These are phyloP conservation scores for Moesziomyces aphidis DNA, from an alignment of 1,284 basidiomycete genomes.

Conservation along the genomic window DNA sequence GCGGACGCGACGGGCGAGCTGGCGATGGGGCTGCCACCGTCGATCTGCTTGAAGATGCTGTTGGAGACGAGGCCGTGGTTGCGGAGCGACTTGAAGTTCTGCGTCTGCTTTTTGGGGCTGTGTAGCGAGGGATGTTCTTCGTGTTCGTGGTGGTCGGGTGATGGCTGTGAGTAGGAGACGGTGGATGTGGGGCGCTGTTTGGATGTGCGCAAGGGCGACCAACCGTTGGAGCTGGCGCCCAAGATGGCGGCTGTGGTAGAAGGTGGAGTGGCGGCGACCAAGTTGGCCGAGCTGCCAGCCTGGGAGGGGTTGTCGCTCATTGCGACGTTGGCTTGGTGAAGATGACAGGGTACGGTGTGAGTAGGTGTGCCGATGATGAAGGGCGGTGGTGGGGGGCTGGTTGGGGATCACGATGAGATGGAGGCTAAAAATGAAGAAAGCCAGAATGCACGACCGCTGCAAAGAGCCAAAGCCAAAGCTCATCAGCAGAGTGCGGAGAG, in stretches of 20 bases:
- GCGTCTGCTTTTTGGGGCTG: conserved; percentile 45
- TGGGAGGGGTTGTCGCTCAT: conserved; percentile 26
- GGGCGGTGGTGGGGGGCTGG: not conserved
- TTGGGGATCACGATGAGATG: not conserved
- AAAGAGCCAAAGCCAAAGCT: not conserved
- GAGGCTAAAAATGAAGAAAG: not conserved
- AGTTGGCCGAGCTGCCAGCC: conserved; percentile 13
- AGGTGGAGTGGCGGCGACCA: conserved; percentile 30
- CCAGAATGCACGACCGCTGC: not conserved
- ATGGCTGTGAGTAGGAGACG: conserved; percentile 29
- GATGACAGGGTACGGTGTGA: not conserved
- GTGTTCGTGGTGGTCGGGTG: conserved; percentile 25
- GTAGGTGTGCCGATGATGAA: not conserved
- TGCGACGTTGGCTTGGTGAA: conserved; percentile 4
- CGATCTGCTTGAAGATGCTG: conserved; percentile 57
- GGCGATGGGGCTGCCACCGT: conserved; percentile 22
- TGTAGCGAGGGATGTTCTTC: conserved; percentile 41
- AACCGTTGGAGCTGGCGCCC: conserved; percentile 57
- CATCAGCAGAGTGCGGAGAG: too few species aligned
- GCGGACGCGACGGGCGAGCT: conserved; percentile 24
- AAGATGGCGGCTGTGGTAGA: conserved; percentile 55
- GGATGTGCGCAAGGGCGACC: conserved; percentile 50
- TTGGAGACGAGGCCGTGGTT: conserved; percentile 60
- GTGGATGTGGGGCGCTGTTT: conserved; percentile 21
- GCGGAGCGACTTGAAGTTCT: conserved; percentile 52